Conservation (phyloP, 371 early-diverging fungal genomes). For the Mortierella sp. region DNA sequence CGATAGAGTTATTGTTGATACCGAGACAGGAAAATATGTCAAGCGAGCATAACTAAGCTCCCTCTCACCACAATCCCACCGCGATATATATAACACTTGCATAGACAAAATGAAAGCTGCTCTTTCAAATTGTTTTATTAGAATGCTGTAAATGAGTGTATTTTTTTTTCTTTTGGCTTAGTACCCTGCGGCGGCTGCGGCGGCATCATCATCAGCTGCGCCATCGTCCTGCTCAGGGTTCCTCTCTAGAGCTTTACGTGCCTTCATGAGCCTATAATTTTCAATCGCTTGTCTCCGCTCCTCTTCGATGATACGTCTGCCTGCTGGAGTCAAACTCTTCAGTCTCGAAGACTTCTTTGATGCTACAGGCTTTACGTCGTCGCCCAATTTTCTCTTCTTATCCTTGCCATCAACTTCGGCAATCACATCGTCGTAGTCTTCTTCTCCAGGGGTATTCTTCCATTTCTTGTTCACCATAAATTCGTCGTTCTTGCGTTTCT, state of each 20-base stretch:
- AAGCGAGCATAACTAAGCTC: conserved; percentile 59
- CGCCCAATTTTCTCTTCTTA: conserved; percentile 38
- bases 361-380: conserved; percentile 14
- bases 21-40: conserved; percentile 75
- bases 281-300: conserved; percentile 56
- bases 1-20: conserved; percentile 82
- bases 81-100: not conserved
- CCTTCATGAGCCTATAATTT: conserved; percentile 54
- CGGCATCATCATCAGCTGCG: conserved; percentile 39
- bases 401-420: conserved; percentile 36
- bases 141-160: not conserved
- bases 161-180: conserved; percentile 11
- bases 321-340: conserved; percentile 52
- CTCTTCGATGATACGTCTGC: conserved; percentile 56
- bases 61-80: not conserved
- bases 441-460: conserved; percentile 58
- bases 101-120: not conserved
- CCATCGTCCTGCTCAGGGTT: conserved; percentile 20
- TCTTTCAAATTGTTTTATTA: too few species aligned
- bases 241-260: conserved; percentile 33
- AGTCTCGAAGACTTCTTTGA: conserved; percentile 37
- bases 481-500: conserved; percentile 55
- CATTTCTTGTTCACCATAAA: conserved; percentile 50
- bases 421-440: conserved; percentile 49
- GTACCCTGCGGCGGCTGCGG: conserved; percentile 34